phyloP scores from a whole-genome alignment of 306 rosid genomes.

The Dalbergia oliveri region DNA sequence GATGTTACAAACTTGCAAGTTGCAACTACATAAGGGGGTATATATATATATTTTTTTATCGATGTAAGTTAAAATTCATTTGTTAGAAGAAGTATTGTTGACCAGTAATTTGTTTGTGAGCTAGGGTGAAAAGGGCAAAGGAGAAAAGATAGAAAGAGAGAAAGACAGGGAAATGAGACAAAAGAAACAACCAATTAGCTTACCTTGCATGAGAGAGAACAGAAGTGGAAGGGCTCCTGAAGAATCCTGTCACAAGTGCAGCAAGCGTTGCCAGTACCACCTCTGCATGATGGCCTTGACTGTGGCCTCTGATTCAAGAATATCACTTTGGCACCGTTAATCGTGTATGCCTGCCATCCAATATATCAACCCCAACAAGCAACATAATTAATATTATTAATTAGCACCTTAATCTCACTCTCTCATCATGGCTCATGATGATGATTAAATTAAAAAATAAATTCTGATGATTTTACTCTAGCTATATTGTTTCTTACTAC shows the following conservation, averaged over 20 bases:
- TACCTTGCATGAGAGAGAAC: slow-evolving; percentile 98
- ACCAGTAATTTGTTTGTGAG: slow-evolving; percentile 3
- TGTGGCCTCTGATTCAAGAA: slow-evolving; percentile 94
- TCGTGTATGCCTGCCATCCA: slow-evolving; percentile 84
- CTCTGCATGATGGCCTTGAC: slow-evolving; percentile 77
- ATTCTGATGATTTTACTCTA: no score
- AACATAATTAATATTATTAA: no score
- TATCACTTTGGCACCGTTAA: slow-evolving; percentile 93
- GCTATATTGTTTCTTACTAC: no score
- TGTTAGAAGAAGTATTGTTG: background rate
- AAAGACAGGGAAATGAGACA: slow-evolving; percentile 3
- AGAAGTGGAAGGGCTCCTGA: slow-evolving; percentile 90
- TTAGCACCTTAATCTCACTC: no score
- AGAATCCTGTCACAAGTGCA: slow-evolving; percentile 92
- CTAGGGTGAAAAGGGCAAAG: background rate
- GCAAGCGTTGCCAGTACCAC: slow-evolving; percentile 75
- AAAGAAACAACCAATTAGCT: background rate
- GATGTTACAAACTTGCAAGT: no score
- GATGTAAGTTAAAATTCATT: no score
- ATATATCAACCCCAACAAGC: background rate
- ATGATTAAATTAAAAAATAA: no score
- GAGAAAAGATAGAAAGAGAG: background rate
- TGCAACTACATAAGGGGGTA: no score
- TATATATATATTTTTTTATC: no score
- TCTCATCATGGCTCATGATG: no score